Evolutionary conservation across 257 asterid genomes (phyloP).

Genomic region (Lithospermum erythrorhizon): DNA sequence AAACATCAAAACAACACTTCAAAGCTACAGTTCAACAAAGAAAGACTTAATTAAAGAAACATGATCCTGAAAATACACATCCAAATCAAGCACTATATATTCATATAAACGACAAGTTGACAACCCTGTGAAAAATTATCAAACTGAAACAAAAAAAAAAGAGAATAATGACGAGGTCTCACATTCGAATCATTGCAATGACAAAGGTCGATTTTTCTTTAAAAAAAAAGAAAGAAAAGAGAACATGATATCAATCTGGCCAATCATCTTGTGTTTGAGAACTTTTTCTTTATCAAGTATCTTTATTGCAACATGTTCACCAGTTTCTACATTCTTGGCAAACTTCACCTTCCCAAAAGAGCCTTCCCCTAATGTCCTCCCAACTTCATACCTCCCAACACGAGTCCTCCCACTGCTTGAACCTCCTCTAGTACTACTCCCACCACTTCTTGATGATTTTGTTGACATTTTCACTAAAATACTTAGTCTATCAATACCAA

Average conservation of each 20-base stretch:
- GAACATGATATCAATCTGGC: conserved; percentile 36
- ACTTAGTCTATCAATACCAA: background rate
- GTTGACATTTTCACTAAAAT: conserved; percentile 42
- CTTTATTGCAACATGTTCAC: conserved; percentile 84
- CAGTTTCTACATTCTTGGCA: conserved; percentile 70
- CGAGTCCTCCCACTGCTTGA: conserved; percentile 41
- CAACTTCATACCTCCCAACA: conserved; percentile 85
- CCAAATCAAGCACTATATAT: too few species aligned
- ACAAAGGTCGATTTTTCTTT: too few species aligned
- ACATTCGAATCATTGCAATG: too few species aligned
- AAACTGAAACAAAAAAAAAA: background rate
- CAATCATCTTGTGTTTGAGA: conserved; percentile 85
- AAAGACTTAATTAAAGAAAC: too few species aligned
- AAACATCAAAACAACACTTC: too few species aligned
- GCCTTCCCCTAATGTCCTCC: conserved; percentile 89
- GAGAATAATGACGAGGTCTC: too few species aligned
- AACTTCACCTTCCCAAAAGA: conserved; percentile 89
- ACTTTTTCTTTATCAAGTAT: conserved; percentile 89
- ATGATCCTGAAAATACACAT: too few species aligned
- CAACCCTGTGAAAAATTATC: background rate
- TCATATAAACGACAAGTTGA: too few species aligned
- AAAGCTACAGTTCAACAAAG: too few species aligned
- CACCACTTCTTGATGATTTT: conserved; percentile 36
- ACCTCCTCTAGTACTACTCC: conserved; percentile 14
- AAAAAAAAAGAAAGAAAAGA: too few species aligned